Conservation (phyloP, 2,329 filamentous ascomycete species). For the Penicillium sp. region DNA sequence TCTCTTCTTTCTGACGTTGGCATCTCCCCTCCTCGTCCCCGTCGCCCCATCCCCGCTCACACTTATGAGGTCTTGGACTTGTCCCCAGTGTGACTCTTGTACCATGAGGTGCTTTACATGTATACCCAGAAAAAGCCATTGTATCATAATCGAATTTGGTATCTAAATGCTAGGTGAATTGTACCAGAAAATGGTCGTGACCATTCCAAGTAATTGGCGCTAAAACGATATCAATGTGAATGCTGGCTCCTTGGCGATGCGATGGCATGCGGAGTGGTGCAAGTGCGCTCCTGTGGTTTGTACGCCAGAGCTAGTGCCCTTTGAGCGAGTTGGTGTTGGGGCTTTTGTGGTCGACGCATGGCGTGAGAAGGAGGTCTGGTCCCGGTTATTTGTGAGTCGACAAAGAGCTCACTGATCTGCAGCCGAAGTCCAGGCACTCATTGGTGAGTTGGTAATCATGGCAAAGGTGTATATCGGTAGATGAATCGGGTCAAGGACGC, state of each 20-base stretch:
- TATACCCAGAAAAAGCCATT: not conserved
- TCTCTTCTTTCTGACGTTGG: not conserved
- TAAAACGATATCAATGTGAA: not conserved
- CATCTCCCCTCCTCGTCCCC: not conserved
- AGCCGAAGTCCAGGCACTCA: too few species aligned
- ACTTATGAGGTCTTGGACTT: not conserved
- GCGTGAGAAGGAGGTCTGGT: too few species aligned
- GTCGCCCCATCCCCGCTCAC: not conserved
- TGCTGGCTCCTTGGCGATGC: not conserved
- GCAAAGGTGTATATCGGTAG: not conserved
- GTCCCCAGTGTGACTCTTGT: not conserved
- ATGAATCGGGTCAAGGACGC: too few species aligned
- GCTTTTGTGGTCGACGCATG: too few species aligned
- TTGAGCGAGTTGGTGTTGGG: too few species aligned
- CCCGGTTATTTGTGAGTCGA: too few species aligned
- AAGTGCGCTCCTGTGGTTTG: too few species aligned
- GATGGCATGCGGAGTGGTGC: not conserved
- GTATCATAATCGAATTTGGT: slow-evolving; percentile 1
- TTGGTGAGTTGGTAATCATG: not conserved
- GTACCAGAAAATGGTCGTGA: not conserved
- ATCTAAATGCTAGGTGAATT: slow-evolving; percentile 1
- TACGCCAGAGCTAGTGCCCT: too few species aligned
- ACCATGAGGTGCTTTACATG: not conserved
- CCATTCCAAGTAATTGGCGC: too few species aligned
- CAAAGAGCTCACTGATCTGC: too few species aligned